Evolutionary conservation across 78 protist species (phyloP).

Genomic region (Creolimax fragrantissima): DNA sequence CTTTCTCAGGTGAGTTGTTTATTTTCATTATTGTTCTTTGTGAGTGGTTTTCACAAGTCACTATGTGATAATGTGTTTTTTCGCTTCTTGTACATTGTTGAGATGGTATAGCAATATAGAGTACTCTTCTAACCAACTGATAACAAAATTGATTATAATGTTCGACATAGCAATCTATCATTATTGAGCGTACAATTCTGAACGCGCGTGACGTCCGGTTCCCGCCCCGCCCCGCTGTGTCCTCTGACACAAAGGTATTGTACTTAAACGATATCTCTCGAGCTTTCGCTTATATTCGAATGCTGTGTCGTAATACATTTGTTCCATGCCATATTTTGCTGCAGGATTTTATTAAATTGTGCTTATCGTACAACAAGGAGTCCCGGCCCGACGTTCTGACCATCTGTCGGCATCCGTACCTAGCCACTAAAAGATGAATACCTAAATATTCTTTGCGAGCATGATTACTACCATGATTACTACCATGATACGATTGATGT

Average conservation of each 20-base stretch:
- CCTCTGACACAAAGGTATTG: slow-evolving; percentile 45
- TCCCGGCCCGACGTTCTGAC: slow-evolving; percentile 48
- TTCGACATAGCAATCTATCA: too few relatives aligned
- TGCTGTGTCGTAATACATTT: too few relatives aligned
- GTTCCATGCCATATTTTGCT: too few relatives aligned
- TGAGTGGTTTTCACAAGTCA: not conserved
- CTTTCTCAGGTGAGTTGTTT: slow-evolving; percentile 20
- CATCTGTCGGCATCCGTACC: slow-evolving; percentile 12
- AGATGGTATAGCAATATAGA: too few relatives aligned
- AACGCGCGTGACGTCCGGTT: slow-evolving; percentile 41
- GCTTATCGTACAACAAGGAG: slow-evolving; percentile 26
- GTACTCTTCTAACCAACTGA: too few relatives aligned
- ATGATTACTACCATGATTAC: too few relatives aligned
- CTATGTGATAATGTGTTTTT: not conserved
- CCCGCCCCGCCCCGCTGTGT: slow-evolving; percentile 49
- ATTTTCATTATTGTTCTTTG: not conserved
- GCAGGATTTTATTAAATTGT: slow-evolving; percentile 40
- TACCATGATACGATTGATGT: too few relatives aligned
- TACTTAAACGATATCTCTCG: not conserved
- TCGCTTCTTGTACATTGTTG: too few relatives aligned
- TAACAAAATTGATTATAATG: too few relatives aligned
- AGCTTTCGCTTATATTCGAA: too few relatives aligned
- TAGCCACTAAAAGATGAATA: too few relatives aligned
- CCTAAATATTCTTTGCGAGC: too few relatives aligned
- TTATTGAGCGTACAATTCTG: slow-evolving; percentile 29